Percentiles rank a stretch among this genome's conserved stretches.
phyloP scores from a whole-genome alignment of 2,329 filamentous ascomycete genomes.

The Dothistroma pini region DNA sequence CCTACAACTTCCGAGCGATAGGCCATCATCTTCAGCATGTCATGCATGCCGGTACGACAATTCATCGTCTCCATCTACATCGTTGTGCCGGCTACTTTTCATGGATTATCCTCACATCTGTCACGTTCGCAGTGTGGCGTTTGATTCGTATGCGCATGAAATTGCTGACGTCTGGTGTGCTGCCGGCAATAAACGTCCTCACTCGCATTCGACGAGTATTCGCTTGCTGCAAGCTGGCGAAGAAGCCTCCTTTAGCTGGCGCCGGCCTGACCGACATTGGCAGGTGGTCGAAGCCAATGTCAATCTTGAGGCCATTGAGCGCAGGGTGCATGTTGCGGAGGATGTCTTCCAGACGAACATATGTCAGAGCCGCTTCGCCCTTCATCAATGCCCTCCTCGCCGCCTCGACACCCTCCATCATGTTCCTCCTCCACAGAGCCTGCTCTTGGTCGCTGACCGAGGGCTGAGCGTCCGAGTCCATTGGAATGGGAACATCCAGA shows the following conservation, averaged over 20 bases:
- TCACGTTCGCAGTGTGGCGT: not conserved
- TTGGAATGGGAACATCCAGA: not conserved
- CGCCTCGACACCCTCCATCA: not conserved
- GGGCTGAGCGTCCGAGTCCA: conserved; percentile 9
- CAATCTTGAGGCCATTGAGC: conserved; percentile 11
- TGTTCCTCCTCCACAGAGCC: not conserved
- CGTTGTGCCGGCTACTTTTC: not conserved
- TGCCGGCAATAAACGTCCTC: conserved; percentile 13
- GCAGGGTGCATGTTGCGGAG: conserved; percentile 16
- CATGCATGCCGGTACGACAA: not conserved
- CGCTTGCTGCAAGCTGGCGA: conserved; percentile 8
- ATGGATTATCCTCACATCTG: not conserved
- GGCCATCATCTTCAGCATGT: not conserved
- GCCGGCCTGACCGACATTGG: not conserved
- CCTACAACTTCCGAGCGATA: not conserved
- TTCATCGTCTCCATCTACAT: not conserved
- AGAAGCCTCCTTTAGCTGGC: conserved; percentile 11
- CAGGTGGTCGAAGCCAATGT: conserved; percentile 19
- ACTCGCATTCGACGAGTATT: conserved; percentile 8
- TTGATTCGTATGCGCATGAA: not conserved
- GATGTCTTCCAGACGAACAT: conserved; percentile 22
- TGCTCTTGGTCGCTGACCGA: not conserved
- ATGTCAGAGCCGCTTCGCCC: conserved; percentile 17
- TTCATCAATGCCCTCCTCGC: not conserved
- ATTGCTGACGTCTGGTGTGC: not conserved